A percentile compares a stretch with the other conserved stretches of the same genome.
Evolutionary conservation across 768 basidiomycete genomes (phyloP).

Genomic region (Serpula lacrymans): DNA sequence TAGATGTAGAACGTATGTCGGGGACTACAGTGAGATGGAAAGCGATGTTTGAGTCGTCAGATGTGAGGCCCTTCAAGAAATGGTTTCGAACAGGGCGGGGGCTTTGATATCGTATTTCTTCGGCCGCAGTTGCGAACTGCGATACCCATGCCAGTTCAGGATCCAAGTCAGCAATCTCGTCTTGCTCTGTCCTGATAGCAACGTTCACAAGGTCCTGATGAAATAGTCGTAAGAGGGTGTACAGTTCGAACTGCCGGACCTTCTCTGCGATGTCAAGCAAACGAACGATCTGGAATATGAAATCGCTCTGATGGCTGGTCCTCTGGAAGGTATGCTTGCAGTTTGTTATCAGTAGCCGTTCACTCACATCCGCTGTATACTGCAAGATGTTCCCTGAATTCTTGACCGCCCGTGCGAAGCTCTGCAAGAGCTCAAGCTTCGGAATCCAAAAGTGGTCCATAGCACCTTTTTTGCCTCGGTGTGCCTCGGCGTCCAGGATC

Average conservation of each 20-base stretch:
- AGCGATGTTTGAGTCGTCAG: slow-evolving; percentile 11
- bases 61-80: slow-evolving; percentile 12
- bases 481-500: slow-evolving; percentile 27
- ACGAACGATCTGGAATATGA: slow-evolving; percentile 32
- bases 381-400: slow-evolving; percentile 27
- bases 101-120: too few species aligned
- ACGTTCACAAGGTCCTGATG: not conserved
- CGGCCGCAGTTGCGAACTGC: too few species aligned
- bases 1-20: slow-evolving; percentile 8
- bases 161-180: not conserved
- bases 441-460: slow-evolving; percentile 37
- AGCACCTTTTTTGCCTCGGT: slow-evolving; percentile 20
- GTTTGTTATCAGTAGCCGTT: slow-evolving; percentile 27
- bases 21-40: slow-evolving; percentile 23
- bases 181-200: not conserved
- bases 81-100: not conserved
- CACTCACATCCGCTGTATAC: slow-evolving; percentile 34
- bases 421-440: slow-evolving; percentile 38
- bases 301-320: slow-evolving; percentile 30
- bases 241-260: slow-evolving; percentile 20
- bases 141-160: too few species aligned
- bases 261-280: slow-evolving; percentile 30
- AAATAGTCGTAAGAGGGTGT: slow-evolving; percentile 5
- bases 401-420: slow-evolving; percentile 25
- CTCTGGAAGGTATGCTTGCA: slow-evolving; percentile 28